phyloP scores from a whole-genome alignment of 2,329 filamentous ascomycete species.

The Paraphaeosphaeria minitans region DNA sequence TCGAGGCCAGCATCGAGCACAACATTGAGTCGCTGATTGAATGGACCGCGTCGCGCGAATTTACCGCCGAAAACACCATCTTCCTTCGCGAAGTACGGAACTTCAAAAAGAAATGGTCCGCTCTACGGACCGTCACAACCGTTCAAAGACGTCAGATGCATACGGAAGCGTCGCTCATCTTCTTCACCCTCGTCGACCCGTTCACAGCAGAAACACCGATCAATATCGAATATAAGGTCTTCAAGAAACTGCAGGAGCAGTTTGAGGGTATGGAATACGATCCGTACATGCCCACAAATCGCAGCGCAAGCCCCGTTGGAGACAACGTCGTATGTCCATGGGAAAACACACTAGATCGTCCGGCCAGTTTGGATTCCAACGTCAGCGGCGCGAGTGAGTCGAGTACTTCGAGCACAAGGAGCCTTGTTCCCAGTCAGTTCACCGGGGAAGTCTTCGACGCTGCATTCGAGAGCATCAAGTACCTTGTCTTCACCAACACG shows the following conservation, averaged over 20 bases:
- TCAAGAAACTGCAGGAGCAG: constrained; percentile 39
- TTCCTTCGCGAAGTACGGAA: constrained; percentile 48
- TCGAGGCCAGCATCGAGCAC: constrained; percentile 43
- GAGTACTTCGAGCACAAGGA: constrained; percentile 28
- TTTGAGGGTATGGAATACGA: constrained; percentile 44
- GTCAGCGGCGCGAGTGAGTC: constrained; percentile 28
- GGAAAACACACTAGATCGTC: constrained; percentile 42
- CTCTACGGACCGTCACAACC: constrained; percentile 33
- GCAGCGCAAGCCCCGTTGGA: constrained; percentile 29
- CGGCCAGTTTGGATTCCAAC: constrained; percentile 39
- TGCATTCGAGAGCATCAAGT: constrained; percentile 47
- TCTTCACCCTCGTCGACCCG: constrained; percentile 46
- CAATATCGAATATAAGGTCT: constrained; percentile 49
- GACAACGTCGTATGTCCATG: constrained; percentile 47
- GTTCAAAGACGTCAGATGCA: constrained; percentile 44
- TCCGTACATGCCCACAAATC: constrained; percentile 35
- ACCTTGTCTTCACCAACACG: constrained; percentile 46
- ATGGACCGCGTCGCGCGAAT: constrained; percentile 44
- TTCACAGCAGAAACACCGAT: constrained; percentile 45
- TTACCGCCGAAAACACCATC: constrained; percentile 46
- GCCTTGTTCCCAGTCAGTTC: constrained; percentile 44
- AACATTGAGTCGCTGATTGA: constrained; percentile 44
- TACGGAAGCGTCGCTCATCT: constrained; percentile 45
- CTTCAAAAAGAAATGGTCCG: constrained; percentile 43
- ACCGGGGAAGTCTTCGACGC: constrained; percentile 41